phyloP scores from a whole-genome alignment of 2,329 filamentous ascomycete species.

The Geosmithia morbida region DNA sequence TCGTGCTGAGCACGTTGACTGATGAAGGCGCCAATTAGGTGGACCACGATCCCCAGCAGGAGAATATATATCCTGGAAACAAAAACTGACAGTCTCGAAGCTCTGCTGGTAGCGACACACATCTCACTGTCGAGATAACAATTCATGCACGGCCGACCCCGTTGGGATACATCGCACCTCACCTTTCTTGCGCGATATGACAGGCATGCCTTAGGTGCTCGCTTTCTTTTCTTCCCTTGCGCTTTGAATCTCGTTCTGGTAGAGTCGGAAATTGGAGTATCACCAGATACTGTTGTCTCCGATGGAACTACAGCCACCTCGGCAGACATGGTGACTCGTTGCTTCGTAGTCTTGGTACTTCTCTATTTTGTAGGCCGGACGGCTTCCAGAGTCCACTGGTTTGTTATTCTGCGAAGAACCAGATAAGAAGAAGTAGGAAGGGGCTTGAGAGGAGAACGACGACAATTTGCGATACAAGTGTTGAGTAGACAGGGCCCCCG shows the following conservation, averaged over 20 bases:
- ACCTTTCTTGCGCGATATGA: constrained; percentile 37
- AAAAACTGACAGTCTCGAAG: constrained; percentile 20
- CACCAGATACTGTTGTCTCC: neutral
- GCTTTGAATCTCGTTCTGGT: constrained; percentile 14
- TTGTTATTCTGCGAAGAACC: too few species aligned
- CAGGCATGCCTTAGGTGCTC: constrained; percentile 34
- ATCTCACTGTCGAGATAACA: constrained; percentile 34
- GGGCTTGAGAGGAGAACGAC: too few species aligned
- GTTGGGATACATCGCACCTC: constrained; percentile 32
- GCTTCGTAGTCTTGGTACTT: neutral
- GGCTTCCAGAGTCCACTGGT: too few species aligned
- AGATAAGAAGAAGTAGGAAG: too few species aligned
- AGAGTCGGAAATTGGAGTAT: constrained; percentile 5
- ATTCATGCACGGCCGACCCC: constrained; percentile 34
- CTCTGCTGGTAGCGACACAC: constrained; percentile 23
- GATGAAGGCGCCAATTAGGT: neutral
- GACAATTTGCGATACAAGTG: neutral
- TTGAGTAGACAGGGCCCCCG: neutral
- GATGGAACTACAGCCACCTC: neutral
- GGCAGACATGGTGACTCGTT: neutral
- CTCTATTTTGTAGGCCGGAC: too few species aligned
- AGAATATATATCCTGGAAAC: neutral
- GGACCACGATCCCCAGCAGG: neutral
- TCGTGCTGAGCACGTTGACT: constrained; percentile 15
- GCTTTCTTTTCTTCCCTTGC: constrained; percentile 22